A percentile compares a stretch with the other conserved stretches of the same genome.
These are phyloP conservation scores for Ophiostoma perfectum DNA, from an alignment of 2,329 filamentous ascomycete genomes.

Conservation along the genomic window DNA sequence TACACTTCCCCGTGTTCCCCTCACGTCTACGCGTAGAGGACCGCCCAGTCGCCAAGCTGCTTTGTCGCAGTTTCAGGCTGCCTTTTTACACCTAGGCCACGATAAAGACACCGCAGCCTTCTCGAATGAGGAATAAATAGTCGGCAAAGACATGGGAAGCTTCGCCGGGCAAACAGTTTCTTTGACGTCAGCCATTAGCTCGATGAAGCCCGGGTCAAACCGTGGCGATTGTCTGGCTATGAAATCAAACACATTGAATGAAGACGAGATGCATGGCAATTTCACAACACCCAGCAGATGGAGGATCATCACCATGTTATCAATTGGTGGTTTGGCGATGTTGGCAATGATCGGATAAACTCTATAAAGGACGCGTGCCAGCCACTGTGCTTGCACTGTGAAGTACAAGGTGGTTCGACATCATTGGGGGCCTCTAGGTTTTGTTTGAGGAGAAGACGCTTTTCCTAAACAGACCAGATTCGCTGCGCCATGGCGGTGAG, in stretches of 20 bases:
- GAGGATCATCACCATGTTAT: no score
- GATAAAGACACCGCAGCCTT: not conserved
- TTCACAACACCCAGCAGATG: not conserved
- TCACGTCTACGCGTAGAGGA: not conserved
- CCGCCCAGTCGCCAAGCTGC: not conserved
- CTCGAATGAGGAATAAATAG: not conserved
- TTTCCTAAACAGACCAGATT: not conserved
- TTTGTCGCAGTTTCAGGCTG: not conserved
- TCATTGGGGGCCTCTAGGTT: not conserved
- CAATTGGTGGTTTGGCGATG: no score
- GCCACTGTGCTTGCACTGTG: conserved; percentile 12
- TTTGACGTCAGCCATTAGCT: not conserved
- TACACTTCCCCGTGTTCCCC: not conserved
- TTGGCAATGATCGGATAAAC: not conserved
- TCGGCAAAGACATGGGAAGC: not conserved
- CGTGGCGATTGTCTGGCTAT: not conserved
- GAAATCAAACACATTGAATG: not conserved
- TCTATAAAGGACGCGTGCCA: not conserved
- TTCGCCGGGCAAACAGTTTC: not conserved
- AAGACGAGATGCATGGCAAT: not conserved
- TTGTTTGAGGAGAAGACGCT: not conserved
- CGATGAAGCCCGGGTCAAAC: not conserved
- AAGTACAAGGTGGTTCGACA: not conserved
- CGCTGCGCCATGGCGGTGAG: not conserved
- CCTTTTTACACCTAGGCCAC: not conserved